Evolutionary conservation across 2,329 filamentous ascomycete genomes (phyloP).

Genomic region (Ophiosphaerella narmari): DNA sequence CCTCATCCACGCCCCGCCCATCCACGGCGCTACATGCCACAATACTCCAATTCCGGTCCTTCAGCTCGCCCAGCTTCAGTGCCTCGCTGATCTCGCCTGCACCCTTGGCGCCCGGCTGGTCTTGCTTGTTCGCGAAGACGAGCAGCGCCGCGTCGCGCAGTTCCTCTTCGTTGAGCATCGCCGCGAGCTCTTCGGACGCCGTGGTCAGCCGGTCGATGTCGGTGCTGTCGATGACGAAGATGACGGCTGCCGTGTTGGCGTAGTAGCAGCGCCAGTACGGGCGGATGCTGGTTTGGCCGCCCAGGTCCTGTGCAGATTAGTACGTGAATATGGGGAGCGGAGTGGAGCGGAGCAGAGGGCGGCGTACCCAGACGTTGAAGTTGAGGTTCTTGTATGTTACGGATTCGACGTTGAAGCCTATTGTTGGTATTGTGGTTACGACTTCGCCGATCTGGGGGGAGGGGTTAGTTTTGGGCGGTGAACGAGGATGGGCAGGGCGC

Average conservation of each 20-base stretch:
- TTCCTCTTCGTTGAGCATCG: constrained; percentile 98
- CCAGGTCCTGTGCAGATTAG: constrained; percentile 68
- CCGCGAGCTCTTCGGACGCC: constrained; percentile 86
- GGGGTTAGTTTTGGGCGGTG: constrained; percentile 1
- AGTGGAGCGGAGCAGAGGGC: neutral
- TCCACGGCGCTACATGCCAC: constrained; percentile 97
- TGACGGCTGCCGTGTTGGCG: constrained; percentile 95
- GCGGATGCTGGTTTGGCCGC: constrained; percentile 96
- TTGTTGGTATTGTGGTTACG: constrained; percentile 97
- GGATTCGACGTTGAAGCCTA: constrained; percentile 98
- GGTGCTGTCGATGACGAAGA: constrained; percentile 98
- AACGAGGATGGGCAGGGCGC: constrained; percentile 8
- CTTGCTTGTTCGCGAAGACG: constrained; percentile 99
- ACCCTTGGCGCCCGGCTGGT: constrained; percentile 94
- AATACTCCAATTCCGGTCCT: constrained; percentile 98
- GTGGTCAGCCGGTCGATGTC: constrained; percentile 95
- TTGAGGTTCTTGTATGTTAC: constrained; percentile 98
- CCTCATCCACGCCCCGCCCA: constrained; percentile 90
- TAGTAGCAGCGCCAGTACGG: constrained; percentile 99
- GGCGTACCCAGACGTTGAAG: constrained; percentile 95
- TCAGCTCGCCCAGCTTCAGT: constrained; percentile 83
- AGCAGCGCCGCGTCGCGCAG: constrained; percentile 88
- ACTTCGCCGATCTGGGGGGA: constrained; percentile 87
- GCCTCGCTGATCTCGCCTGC: constrained; percentile 97
- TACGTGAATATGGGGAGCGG: constrained; percentile 1